These are phyloP conservation scores for Aspergillus affinis DNA, from an alignment of 495 filamentous ascomycete genomes.

Conservation along the genomic window DNA sequence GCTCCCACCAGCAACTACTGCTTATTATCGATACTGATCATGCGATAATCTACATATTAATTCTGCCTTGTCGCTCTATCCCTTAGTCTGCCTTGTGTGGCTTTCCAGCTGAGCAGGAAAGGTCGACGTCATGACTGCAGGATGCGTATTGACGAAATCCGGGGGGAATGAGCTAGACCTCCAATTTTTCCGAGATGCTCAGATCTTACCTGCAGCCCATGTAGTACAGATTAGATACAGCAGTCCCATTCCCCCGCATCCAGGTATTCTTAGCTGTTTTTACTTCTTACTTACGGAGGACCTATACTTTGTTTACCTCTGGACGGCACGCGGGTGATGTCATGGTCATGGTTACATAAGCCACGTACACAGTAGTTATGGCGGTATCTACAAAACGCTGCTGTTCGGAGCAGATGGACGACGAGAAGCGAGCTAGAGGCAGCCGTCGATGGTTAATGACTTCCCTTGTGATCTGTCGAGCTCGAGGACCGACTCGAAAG, in stretches of 20 bases:
- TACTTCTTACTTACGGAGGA: too few relatives aligned
- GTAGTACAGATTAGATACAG: too few relatives aligned
- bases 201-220: too few relatives aligned
- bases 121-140: background rate
- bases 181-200: too few relatives aligned
- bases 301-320: too few relatives aligned
- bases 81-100: background rate
- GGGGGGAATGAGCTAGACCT: too few relatives aligned
- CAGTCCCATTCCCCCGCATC: too few relatives aligned
- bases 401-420: background rate
- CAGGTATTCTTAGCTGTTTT: too few relatives aligned
- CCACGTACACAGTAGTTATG: background rate
- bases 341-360: background rate
- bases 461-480: slow-evolving; percentile 9
- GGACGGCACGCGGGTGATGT: background rate
- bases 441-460: background rate
- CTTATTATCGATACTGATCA: slow-evolving; percentile 4
- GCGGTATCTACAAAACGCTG: too few relatives aligned
- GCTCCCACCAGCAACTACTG: too few relatives aligned
- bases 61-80: slow-evolving; percentile 27
- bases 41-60: slow-evolving; percentile 8
- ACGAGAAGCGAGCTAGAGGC: background rate
- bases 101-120: background rate
- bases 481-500: background rate
- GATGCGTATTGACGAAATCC: too few relatives aligned